A percentile compares a stretch with the other conserved stretches of the same genome.
phyloP scores from a whole-genome alignment of 495 filamentous ascomycete genomes.

The Penicillium soppii region DNA sequence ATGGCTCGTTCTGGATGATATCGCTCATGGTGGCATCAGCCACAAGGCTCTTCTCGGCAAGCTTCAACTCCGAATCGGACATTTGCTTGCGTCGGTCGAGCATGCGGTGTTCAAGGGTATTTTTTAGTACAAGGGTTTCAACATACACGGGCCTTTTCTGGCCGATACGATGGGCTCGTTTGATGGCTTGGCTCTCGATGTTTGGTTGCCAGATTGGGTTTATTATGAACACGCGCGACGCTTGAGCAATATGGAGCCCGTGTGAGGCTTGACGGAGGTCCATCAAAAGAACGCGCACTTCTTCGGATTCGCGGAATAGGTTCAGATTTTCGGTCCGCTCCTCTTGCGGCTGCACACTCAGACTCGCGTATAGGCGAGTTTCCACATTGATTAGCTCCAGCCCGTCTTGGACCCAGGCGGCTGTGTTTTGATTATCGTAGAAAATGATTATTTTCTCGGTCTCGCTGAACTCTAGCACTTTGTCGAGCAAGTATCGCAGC shows the following conservation, averaged over 20 bases:
- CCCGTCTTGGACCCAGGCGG: conserved; percentile 78
- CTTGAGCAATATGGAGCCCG: conserved; percentile 78
- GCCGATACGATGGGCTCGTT: conserved; percentile 84
- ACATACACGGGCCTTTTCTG: conserved; percentile 79
- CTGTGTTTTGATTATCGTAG: conserved; percentile 83
- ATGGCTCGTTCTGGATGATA: conserved; percentile 72
- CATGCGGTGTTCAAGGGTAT: conserved; percentile 85
- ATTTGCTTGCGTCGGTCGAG: conserved; percentile 71
- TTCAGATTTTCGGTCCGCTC: conserved; percentile 73
- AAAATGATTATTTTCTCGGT: conserved; percentile 89
- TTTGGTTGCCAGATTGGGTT: conserved; percentile 85
- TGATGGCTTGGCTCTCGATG: conserved; percentile 88
- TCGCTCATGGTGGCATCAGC: conserved; percentile 75
- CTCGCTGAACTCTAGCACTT: conserved; percentile 62
- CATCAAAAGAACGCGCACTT: conserved; percentile 78
- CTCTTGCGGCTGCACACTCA: conserved; percentile 57
- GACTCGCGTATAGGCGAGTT: conserved; percentile 79
- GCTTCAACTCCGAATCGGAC: conserved; percentile 70
- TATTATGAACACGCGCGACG: conserved; percentile 86
- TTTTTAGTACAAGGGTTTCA: conserved; percentile 79
- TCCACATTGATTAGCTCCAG: conserved; percentile 75
- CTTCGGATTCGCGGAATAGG: conserved; percentile 67
- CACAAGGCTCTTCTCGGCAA: conserved; percentile 64
- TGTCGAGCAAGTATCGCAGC: conserved; percentile 78
- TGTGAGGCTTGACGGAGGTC: conserved; percentile 84